Evolutionary conservation across 2,329 filamentous ascomycete species (phyloP), one percentile per base, ranked within the genome.

Genomic region (Phaeosphaeriaceae sp.): DNA sequence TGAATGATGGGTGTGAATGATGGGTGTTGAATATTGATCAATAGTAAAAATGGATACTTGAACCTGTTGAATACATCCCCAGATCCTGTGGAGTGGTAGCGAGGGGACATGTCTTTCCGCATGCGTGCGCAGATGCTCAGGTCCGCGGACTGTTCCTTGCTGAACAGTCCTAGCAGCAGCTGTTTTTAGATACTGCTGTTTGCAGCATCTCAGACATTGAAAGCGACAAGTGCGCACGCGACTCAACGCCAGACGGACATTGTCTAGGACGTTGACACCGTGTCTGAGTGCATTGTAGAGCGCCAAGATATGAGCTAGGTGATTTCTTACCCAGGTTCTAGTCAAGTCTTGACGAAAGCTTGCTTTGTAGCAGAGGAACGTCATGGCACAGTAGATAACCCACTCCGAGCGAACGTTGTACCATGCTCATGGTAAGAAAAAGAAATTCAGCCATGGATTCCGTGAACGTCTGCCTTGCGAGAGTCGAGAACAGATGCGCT

Each of bases 401-500:
- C 31, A 36, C 25, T 9, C 4, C 4, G 25, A 27, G 13, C 31
- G 31, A 36, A 36, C 31, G 31, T 36, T 36, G 31, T 36, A 36
- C 31, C 31, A 36, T 36, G 31, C 31, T 36, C 31, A 13, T 49
- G 47, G 19, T 11, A 48, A 49, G 25, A 20, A 27, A 49, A 33
- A 13, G 9, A 45, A 45, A 36, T 3, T 7, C 42, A 20, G n/a
- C n/a, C n/a, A n/a, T n/a, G n/a, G n/a, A n/a, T n/a, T 45, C 42
- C 47, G 47, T 31, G 47, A 49, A 21, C 47, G 25, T 36, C n/a
- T 11, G 11, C 19, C 42, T 21, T 17, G 45, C 24, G 42, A 48
- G 33, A n/a, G n/a, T n/a, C n/a, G n/a, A n/a, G n/a, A n/a, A 45
- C 45, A 53, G 51, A 44, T 56, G 45, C 58, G 62, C 59, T 64